Evolutionary conservation across 2,329 filamentous ascomycete species (phyloP), one percentile per base, ranked within the genome.

Genomic region (Botrytis pseudocinerea): DNA sequence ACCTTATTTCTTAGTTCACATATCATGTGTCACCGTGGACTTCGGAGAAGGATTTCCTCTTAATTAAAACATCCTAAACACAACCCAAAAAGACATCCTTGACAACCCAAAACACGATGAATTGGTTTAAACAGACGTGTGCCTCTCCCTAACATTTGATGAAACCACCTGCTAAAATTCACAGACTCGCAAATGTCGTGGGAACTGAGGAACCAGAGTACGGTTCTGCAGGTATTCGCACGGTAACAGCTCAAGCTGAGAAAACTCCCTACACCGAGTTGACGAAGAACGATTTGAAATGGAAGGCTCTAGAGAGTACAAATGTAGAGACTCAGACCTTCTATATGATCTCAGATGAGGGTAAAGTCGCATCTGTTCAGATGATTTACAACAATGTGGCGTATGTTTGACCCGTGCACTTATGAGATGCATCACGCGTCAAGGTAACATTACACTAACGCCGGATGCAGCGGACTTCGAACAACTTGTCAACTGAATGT

Each of bases 161-260:
- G 22, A 68, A 59, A 38, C 6, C 51, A 72, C 38, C n/a, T 40
- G 63, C 70, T 72, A 72, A 72, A 57, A 35, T 69, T 69, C 20
- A 69, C 78, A 91, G 89, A 82, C 83, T 92, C 84, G 89, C 88
- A 83, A 87, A 95, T 83, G 94, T 97, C 82, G 95, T 95, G 81
- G 95, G 97, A 84, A 98, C 96, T 71, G 93, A 97, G 83, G 95
- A 98, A 87, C 95, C 95, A 81, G 93, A 97, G 84, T 98, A 99
- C 83, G 96, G 96, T 77, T 91, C 95, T 68, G 88, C 90, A 14
- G 95, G 95, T 80, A 94, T 98, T 83, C 92, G 90, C 81, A 91
- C 95, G 38, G 94, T 99, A 77, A 90, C 93, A 76, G 88, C 92
- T 80, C 94, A 98, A 85, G 88, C 93, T 75, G 89, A 92, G 82